Base-by-base conservation (phyloP, 1,284 basidiomycete species). In the Pseudozyma thailandica region DNA sequence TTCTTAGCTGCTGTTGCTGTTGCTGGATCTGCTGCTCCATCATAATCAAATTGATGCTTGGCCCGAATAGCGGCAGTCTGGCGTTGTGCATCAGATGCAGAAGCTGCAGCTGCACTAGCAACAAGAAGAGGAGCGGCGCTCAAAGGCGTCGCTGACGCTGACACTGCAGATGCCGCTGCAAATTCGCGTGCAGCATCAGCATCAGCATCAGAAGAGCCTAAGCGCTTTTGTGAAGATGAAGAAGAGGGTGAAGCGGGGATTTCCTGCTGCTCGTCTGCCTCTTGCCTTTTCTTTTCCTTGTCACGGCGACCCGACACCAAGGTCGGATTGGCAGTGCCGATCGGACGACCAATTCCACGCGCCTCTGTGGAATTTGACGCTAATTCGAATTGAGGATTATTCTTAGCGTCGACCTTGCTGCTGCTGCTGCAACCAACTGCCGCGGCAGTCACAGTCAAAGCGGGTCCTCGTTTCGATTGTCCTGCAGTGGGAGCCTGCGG, bases 261-360 rank as follows among this genome's bases (percentile, higher is more conserved):
- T 38, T 33, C 37, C 21, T 6, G 16, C 10, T 30, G 49, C n/a
- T n/a, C n/a, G n/a, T n/a, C n/a, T n/a, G n/a, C n/a, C n/a, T n/a
- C n/a, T n/a, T n/a, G n/a, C n/a, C n/a, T n/a, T n/a, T n/a, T n/a
- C n/a, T n/a, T n/a, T n/a, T n/a, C n/a, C n/a, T n/a, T 20, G 28
- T 30, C 42, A 44, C 53, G 60, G 60, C 53, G 43, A 44, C 42
- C 47, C 27, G 46, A 26, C 45, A 44, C 26, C 27, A 21, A 33
- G 20, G 43, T 33, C 44, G 44, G 50, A 33, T 47, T 59, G 48
- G 51, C 52, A 33, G 31, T 50, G 62, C 62, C 56, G 62, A 65
- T 65, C 62, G 63, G 47, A 54, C 55, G 47, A 59, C 23, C 27
- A 31, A 13, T 26, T 41, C 47, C 39, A 47, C 6, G 20, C 35